A percentile compares a stretch with the other conserved stretches of the same genome.
Evolutionary conservation across 225 moss, liverwort and hornwort genomes (phyloP).

Genomic region (Asterella californica): DNA sequence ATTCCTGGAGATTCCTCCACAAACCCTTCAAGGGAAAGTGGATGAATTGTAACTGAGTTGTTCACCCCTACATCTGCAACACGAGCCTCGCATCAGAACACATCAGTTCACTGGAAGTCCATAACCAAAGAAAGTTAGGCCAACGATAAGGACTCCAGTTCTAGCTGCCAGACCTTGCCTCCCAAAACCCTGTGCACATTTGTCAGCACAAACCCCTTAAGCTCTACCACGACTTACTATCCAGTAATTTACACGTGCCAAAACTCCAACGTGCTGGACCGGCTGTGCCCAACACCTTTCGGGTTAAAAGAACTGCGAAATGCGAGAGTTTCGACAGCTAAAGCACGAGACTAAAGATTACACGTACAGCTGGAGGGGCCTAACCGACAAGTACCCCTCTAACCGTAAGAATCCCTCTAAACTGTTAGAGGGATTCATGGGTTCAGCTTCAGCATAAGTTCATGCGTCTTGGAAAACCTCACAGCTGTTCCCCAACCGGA

Average conservation of each 20-base stretch:
- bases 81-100: background rate
- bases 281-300: background rate
- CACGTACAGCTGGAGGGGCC: background rate
- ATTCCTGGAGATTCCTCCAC: conserved; percentile 68
- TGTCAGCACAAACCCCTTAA: background rate
- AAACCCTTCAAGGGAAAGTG: conserved; percentile 63
- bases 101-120: background rate
- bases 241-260: background rate
- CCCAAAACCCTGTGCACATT: too few relatives aligned
- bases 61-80: conserved; percentile 71
- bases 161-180: background rate
- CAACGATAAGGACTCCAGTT: background rate
- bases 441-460: background rate
- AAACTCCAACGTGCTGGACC: background rate
- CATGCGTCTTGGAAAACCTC: background rate
- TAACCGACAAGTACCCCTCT: background rate
- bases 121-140: background rate
- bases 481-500: background rate
- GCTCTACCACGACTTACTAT: background rate
- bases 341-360: background rate
- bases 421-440: background rate
- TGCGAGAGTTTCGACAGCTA: background rate
- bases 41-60: conserved; percentile 54
- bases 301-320: background rate
- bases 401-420: background rate